phyloP scores from a whole-genome alignment of 495 filamentous ascomycete genomes.

The Saxophila tyrrhenica region DNA sequence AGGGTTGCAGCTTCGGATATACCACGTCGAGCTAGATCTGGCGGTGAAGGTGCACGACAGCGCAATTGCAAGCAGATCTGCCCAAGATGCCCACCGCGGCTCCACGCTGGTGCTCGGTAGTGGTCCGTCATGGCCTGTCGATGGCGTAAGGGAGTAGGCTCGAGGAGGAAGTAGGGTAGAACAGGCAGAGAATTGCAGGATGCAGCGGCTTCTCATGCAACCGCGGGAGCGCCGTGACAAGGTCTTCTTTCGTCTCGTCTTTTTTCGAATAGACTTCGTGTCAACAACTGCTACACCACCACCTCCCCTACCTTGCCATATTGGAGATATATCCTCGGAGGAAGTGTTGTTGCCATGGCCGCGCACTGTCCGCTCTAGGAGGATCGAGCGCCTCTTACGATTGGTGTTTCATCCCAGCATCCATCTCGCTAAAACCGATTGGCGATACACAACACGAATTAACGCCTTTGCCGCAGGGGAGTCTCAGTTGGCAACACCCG shows the following conservation, averaged over 20 bases:
- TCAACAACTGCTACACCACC: too few species aligned
- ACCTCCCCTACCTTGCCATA: too few species aligned
- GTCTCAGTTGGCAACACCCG: neutral
- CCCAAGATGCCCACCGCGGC: neutral
- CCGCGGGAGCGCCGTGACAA: neutral
- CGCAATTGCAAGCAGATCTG: neutral
- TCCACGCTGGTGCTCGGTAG: too few species aligned
- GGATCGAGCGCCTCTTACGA: too few species aligned
- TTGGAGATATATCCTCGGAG: too few species aligned
- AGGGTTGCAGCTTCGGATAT: neutral
- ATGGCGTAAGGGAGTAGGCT: neutral
- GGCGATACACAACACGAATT: slow-evolving; percentile 4
- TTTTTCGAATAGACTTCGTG: too few species aligned
- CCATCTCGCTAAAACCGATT: too few species aligned
- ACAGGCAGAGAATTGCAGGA: neutral
- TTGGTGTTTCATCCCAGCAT: too few species aligned
- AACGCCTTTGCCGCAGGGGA: neutral
- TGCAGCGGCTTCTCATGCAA: neutral
- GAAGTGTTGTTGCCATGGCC: too few species aligned
- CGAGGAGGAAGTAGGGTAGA: neutral
- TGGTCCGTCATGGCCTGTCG: neutral
- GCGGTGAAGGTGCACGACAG: neutral
- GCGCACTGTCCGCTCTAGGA: too few species aligned
- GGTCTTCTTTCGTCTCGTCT: too few species aligned
- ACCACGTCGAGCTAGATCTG: neutral